Base-by-base conservation (phyloP, 441 rosid species). In the Gossypium gossypioides region DNA sequence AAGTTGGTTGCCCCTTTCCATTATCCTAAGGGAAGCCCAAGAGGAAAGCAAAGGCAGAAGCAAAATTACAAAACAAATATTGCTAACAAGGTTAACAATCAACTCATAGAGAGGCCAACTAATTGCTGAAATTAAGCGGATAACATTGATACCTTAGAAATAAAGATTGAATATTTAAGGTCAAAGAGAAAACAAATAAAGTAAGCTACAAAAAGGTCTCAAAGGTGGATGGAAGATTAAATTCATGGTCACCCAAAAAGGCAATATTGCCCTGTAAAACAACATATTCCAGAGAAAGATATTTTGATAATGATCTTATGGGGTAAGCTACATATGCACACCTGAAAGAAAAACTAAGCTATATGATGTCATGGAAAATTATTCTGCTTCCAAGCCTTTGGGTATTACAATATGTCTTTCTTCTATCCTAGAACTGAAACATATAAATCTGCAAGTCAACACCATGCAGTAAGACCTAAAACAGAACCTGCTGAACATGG, bases 191-290 rank as follows among this genome's bases (percentile, higher is more conserved):
- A 25, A 25, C n/a, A 66, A 66, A 66, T 1, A 21, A 24, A 66
- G 40, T 37, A 65, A 21, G 25, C 57, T 15, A 48, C 40, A 7
- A 10, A 13, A 66, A 48, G 24, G 56, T 22, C 5, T 44, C 34
- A 42, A 57, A 65, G 55, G 54, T 22, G 37, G 69, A 65, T 65
- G 18, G 37, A 22, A 64, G 46, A 65, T 44, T 65, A 65, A 44
- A 65, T 44, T 46, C 3, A 21, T 13, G 13, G 21, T 48, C 46
- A 9, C 46, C 55, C 16, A 27, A 44, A 44, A 57, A 22, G 32
- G 51, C 69, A 22, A 22, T 22, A 22, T 8, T 22, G 34, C 69
- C 37, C 34, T 44, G 19, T 22, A 46, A 44, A 65, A 22, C 18
- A 65, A 44, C 21, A 46, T 21, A 65, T 13, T 65, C 56, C 69